Conservation (phyloP, 2,329 filamentous ascomycete species). For the Paecilomyces variotii region DNA sequence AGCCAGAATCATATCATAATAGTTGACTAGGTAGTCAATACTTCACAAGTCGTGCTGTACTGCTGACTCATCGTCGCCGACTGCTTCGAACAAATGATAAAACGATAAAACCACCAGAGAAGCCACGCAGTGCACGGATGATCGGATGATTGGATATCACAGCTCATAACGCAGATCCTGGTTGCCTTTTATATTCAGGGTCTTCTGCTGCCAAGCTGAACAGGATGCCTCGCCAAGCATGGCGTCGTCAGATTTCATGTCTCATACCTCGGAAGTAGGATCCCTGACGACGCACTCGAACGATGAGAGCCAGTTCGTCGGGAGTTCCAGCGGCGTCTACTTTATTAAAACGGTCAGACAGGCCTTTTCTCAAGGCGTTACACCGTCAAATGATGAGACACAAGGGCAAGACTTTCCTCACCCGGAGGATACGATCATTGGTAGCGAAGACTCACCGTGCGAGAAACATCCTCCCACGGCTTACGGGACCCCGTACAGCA, state of each 20-base stretch:
- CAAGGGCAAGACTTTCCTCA: slow-evolving; percentile 18
- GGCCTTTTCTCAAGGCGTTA: slow-evolving; percentile 38
- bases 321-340: slow-evolving; percentile 46
- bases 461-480: slow-evolving; percentile 11
- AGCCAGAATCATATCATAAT: too few species aligned
- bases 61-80: not conserved
- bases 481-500: slow-evolving; percentile 2
- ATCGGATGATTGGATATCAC: not conserved
- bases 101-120: not conserved
- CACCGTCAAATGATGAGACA: slow-evolving; percentile 8
- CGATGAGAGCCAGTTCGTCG: slow-evolving; percentile 44
- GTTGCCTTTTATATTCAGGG: not conserved
- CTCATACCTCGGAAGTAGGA: slow-evolving; percentile 31
- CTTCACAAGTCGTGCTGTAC: not conserved
- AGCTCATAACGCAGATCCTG: not conserved
- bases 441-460: slow-evolving; percentile 15
- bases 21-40: not conserved
- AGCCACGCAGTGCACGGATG: not conserved
- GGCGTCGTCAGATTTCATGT: slow-evolving; percentile 18
- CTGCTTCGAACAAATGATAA: not conserved
- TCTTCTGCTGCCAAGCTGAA: slow-evolving; percentile 1
- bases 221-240: slow-evolving; percentile 15
- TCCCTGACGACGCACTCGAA: slow-evolving; percentile 35
- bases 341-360: slow-evolving; percentile 48
- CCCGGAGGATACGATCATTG: slow-evolving; percentile 22